Evolutionary conservation across 2,329 filamentous ascomycete genomes (phyloP).

Genomic region (Oidium heveae): DNA sequence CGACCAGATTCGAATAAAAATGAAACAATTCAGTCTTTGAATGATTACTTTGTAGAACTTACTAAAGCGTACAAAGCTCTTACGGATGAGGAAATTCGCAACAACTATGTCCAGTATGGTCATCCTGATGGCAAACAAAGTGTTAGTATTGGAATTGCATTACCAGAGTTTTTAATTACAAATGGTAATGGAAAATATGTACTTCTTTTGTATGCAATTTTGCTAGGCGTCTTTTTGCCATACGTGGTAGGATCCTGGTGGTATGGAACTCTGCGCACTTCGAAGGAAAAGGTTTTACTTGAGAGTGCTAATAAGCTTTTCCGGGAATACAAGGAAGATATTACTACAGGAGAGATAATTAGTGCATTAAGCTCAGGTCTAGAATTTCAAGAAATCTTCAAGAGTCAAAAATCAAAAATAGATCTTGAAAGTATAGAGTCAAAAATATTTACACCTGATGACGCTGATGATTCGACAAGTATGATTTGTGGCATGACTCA

Average conservation of each 20-base stretch:
- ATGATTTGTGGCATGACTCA: slow-evolving; percentile 33
- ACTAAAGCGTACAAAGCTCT: slow-evolving; percentile 96
- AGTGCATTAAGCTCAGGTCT: slow-evolving; percentile 61
- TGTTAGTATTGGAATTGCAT: slow-evolving; percentile 88
- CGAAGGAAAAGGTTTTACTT: slow-evolving; percentile 79
- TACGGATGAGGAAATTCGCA: slow-evolving; percentile 88
- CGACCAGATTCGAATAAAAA: slow-evolving; percentile 66
- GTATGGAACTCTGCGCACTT: slow-evolving; percentile 86
- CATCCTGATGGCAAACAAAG: slow-evolving; percentile 97
- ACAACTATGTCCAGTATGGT: slow-evolving; percentile 89
- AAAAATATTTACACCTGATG: slow-evolving; percentile 32
- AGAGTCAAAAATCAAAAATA: slow-evolving; percentile 53
- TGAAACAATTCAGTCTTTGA: slow-evolving; percentile 63
- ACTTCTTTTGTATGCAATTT: slow-evolving; percentile 61
- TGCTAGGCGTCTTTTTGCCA: slow-evolving; percentile 74
- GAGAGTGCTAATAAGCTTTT: slow-evolving; percentile 90
- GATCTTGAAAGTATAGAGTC: slow-evolving; percentile 68
- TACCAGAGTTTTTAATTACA: slow-evolving; percentile 77
- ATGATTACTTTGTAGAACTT: slow-evolving; percentile 75
- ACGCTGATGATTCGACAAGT: slow-evolving; percentile 23
- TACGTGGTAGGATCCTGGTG: slow-evolving; percentile 94
- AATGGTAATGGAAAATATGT: slow-evolving; percentile 94
- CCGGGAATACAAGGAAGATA: slow-evolving; percentile 68
- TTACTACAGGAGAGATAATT: slow-evolving; percentile 58
- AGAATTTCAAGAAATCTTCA: slow-evolving; percentile 57